phyloP scores from a whole-genome alignment of 2,329 filamentous ascomycete genomes.

The Sporothrix humicola region DNA sequence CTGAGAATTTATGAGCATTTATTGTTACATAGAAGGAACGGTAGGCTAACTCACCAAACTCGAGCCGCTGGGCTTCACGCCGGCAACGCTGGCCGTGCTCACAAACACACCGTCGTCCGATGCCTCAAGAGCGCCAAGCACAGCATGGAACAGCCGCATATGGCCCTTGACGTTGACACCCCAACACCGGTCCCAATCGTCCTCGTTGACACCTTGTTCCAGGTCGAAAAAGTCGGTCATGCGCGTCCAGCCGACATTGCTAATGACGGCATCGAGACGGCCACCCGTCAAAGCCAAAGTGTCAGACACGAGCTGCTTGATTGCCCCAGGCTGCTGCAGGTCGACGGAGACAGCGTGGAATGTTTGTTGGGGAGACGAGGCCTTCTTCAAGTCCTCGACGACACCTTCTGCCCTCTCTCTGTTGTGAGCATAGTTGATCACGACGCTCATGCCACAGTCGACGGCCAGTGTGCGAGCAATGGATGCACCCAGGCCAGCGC shows the following conservation, averaged over 20 bases:
- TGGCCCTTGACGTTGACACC: slow-evolving; percentile 68
- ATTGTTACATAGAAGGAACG: no score
- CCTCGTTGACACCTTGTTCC: slow-evolving; percentile 59
- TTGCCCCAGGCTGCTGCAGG: slow-evolving; percentile 63
- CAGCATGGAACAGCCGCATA: slow-evolving; percentile 63
- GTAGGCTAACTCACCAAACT: slow-evolving; percentile 51
- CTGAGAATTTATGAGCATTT: slow-evolving; percentile 44
- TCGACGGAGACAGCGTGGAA: slow-evolving; percentile 69
- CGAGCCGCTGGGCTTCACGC: slow-evolving; percentile 67
- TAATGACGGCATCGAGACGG: slow-evolving; percentile 76
- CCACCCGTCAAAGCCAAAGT: slow-evolving; percentile 63
- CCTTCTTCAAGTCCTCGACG: slow-evolving; percentile 55
- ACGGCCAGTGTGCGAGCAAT: slow-evolving; percentile 70
- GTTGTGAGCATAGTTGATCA: slow-evolving; percentile 74
- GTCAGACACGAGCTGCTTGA: slow-evolving; percentile 63
- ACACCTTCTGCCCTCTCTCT: slow-evolving; percentile 64
- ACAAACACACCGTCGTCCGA: slow-evolving; percentile 64
- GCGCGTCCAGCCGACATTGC: slow-evolving; percentile 69
- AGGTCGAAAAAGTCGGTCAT: slow-evolving; percentile 54
- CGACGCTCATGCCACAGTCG: slow-evolving; percentile 67
- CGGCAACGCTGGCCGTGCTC: slow-evolving; percentile 67
- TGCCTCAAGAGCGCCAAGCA: slow-evolving; percentile 59
- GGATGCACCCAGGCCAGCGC: slow-evolving; percentile 72
- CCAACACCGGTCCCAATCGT: slow-evolving; percentile 65
- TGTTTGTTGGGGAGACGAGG: background rate